phyloP scores from a whole-genome alignment of 495 filamentous ascomycete species.

The Physcia stellaris region DNA sequence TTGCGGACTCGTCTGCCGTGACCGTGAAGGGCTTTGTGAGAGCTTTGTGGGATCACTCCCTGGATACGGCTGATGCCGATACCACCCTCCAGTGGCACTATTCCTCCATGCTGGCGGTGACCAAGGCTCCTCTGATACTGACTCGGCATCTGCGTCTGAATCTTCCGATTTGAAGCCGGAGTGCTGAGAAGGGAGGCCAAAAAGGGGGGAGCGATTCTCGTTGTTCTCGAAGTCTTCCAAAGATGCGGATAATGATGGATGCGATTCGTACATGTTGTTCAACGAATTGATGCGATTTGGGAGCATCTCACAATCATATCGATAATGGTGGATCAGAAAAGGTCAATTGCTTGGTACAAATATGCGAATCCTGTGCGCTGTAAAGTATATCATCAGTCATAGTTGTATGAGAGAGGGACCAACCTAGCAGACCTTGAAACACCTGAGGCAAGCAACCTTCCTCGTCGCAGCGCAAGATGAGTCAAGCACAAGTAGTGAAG shows the following conservation, averaged over 20 bases:
- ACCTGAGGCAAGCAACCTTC: too few relatives aligned
- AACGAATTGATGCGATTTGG: conserved; percentile 35
- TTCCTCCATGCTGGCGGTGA: conserved; percentile 47
- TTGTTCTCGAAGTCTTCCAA: conserved; percentile 62
- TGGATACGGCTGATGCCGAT: conserved; percentile 38
- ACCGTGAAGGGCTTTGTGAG: conserved; percentile 34
- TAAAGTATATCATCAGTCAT: too few relatives aligned
- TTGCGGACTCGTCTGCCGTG: conserved; percentile 39
- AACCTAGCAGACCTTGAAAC: too few relatives aligned
- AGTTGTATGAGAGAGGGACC: too few relatives aligned
- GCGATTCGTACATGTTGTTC: conserved; percentile 47
- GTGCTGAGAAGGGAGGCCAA: conserved; percentile 56
- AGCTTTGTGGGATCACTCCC: conserved; percentile 28
- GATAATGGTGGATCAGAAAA: too few relatives aligned
- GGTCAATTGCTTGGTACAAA: too few relatives aligned
- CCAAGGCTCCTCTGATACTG: conserved; percentile 31
- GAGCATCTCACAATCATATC: too few relatives aligned
- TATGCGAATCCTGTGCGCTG: too few relatives aligned
- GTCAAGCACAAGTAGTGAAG: too few relatives aligned
- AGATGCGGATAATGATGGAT: conserved; percentile 56
- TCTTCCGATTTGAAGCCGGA: conserved; percentile 62
- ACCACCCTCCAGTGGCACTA: conserved; percentile 42
- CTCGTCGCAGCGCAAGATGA: too few relatives aligned
- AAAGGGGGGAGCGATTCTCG: conserved; percentile 38
- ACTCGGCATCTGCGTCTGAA: conserved; percentile 35